These are phyloP conservation scores for Peronospora farinosa DNA, from an alignment of 352 stramenopile genomes.

Conservation along the genomic window DNA sequence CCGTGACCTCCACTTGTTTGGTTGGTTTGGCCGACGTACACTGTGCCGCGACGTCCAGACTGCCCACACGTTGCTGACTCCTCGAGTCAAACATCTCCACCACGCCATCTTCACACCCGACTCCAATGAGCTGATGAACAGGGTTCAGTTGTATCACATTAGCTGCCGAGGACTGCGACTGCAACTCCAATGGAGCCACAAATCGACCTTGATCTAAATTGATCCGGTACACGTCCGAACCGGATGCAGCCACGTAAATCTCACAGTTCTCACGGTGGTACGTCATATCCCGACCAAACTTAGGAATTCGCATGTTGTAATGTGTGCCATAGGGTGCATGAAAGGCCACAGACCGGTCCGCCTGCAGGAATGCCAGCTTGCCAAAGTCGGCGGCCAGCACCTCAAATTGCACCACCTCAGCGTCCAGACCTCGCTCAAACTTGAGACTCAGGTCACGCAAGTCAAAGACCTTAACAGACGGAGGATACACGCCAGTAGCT, in stretches of 20 bases:
- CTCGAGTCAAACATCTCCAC: slow-evolving; percentile 95
- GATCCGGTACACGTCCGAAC: slow-evolving; percentile 92
- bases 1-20: slow-evolving; percentile 85
- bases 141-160: slow-evolving; percentile 89
- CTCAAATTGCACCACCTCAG: slow-evolving; percentile 94
- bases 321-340: slow-evolving; percentile 97
- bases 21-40: slow-evolving; percentile 13
- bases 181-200: slow-evolving; percentile 75
- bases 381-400: slow-evolving; percentile 95
- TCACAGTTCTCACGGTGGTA: slow-evolving; percentile 96
- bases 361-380: slow-evolving; percentile 96
- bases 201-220: slow-evolving; percentile 98
- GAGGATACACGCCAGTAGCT: slow-evolving; percentile 94
- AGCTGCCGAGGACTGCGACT: slow-evolving; percentile 43
- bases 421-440: slow-evolving; percentile 96
- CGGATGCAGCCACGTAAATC: slow-evolving; percentile 88
- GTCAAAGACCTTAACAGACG: slow-evolving; percentile 93
- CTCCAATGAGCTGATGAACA: slow-evolving; percentile 86
- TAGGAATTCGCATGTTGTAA: slow-evolving; percentile 93
- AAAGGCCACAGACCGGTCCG: slow-evolving; percentile 94
- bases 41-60: slow-evolving; percentile 49
- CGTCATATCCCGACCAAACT: slow-evolving; percentile 95
- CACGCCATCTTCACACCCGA: slow-evolving; percentile 91
- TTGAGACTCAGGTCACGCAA: slow-evolving; percentile 97
- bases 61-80: slow-evolving; percentile 58